phyloP scores from a whole-genome alignment of 257 asterid genomes.

The Solanum pimpinellifolium region DNA sequence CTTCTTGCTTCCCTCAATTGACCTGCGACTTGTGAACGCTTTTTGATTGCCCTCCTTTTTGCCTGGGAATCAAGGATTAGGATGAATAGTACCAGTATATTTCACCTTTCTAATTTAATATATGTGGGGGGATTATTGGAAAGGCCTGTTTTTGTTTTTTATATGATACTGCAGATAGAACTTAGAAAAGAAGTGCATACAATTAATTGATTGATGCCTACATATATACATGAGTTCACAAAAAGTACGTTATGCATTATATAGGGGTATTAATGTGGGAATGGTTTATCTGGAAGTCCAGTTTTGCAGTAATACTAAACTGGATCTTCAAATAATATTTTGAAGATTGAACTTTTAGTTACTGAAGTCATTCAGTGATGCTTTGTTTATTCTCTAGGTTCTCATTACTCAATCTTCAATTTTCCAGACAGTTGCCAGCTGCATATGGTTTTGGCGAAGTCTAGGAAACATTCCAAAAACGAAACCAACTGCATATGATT shows the following conservation, averaged over 20 bases:
- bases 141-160: not conserved
- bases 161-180: not conserved
- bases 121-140: not conserved
- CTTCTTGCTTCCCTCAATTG: constrained; percentile 1
- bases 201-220: not conserved
- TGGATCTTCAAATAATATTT: not conserved
- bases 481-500: not conserved
- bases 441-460: not conserved
- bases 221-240: not conserved
- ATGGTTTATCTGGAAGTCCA: not conserved
- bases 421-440: not conserved
- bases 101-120: not conserved
- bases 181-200: not conserved
- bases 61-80: not conserved
- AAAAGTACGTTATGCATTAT: not conserved
- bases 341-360: not conserved
- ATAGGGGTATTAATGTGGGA: not conserved
- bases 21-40: not conserved
- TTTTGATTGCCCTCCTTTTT: not conserved
- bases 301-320: not conserved
- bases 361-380: not conserved
- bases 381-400: not conserved
- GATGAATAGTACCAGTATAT: not conserved
- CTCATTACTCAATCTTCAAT: not conserved
- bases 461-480: not conserved